A percentile compares a stretch with the other conserved stretches of the same genome.
Evolutionary conservation across 2,329 filamentous ascomycete genomes (phyloP).

Genomic region (Didymella sp.): DNA sequence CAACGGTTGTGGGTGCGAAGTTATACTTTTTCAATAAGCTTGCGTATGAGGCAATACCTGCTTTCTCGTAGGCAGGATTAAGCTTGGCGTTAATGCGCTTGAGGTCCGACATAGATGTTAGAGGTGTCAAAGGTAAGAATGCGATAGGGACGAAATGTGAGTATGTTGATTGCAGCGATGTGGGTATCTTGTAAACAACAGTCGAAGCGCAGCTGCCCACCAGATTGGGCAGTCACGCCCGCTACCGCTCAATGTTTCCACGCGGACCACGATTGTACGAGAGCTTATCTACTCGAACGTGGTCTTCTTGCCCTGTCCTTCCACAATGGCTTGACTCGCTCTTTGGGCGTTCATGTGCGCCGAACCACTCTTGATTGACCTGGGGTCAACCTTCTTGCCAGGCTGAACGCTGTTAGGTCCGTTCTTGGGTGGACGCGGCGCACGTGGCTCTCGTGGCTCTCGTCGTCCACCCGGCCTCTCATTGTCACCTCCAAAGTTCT

Average conservation of each 20-base stretch:
- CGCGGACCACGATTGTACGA: slow-evolving; percentile 1
- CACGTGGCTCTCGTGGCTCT: slow-evolving; percentile 40
- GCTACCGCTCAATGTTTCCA: background rate
- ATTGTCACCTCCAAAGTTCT: slow-evolving; percentile 39
- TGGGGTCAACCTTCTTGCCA: slow-evolving; percentile 52
- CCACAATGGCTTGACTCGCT: slow-evolving; percentile 80
- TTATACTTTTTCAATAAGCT: slow-evolving; percentile 66
- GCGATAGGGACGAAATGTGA: background rate
- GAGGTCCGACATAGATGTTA: slow-evolving; percentile 23
- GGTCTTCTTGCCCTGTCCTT: slow-evolving; percentile 78
- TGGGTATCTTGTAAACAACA: slow-evolving; percentile 18
- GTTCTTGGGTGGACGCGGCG: slow-evolving; percentile 18
- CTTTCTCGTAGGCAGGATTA: slow-evolving; percentile 35
- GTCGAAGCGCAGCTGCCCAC: slow-evolving; percentile 5
- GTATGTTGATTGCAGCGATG: slow-evolving; percentile 10
- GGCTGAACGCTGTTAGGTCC: slow-evolving; percentile 17
- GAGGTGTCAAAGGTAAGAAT: background rate
- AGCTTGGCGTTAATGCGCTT: slow-evolving; percentile 33
- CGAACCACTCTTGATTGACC: slow-evolving; percentile 54
- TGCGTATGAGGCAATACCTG: slow-evolving; percentile 69
- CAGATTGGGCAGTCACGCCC: slow-evolving; percentile 4
- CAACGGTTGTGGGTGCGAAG: slow-evolving; percentile 67
- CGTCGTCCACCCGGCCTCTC: slow-evolving; percentile 34
- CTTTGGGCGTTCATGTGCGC: slow-evolving; percentile 61
- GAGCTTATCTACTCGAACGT: slow-evolving; percentile 69